These are phyloP conservation scores for Diversispora epigaea DNA, from an alignment of 192 early-diverging fungal genomes.

Conservation along the genomic window DNA sequence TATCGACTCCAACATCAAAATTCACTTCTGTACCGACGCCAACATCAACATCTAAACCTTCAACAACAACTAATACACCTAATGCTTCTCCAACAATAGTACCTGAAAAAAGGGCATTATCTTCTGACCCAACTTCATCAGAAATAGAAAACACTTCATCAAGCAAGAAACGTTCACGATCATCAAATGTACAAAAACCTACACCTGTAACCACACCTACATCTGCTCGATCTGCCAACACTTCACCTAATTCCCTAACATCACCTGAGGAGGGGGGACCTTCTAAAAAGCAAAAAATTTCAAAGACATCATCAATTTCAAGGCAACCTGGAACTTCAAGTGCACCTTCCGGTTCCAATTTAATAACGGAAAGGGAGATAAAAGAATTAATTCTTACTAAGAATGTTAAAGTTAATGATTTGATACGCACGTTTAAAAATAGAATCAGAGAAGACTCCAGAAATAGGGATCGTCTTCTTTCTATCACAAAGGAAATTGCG, in stretches of 20 bases:
- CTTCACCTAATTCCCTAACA: neutral
- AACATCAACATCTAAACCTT: neutral
- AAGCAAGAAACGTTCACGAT: neutral
- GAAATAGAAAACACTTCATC: neutral
- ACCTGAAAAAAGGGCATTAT: too few species aligned
- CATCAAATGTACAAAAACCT: neutral
- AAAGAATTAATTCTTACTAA: neutral
- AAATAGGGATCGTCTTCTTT: neutral
- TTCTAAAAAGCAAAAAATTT: too few species aligned
- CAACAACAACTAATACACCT: neutral
- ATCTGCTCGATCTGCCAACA: neutral
- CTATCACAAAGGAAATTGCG: neutral
- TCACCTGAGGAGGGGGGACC: too few species aligned
- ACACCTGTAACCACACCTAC: neutral
- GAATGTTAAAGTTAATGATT: neutral
- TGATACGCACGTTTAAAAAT: neutral
- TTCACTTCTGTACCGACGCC: neutral
- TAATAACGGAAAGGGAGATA: neutral
- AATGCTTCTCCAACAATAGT: too few species aligned
- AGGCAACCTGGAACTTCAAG: too few species aligned
- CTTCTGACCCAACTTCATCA: too few species aligned
- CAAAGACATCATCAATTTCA: too few species aligned
- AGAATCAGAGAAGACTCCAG: neutral
- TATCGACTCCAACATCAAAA: neutral
- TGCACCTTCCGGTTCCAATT: neutral